These are phyloP conservation scores for Penicillium taxi DNA, from an alignment of 495 filamentous ascomycete genomes.

Conservation along the genomic window DNA sequence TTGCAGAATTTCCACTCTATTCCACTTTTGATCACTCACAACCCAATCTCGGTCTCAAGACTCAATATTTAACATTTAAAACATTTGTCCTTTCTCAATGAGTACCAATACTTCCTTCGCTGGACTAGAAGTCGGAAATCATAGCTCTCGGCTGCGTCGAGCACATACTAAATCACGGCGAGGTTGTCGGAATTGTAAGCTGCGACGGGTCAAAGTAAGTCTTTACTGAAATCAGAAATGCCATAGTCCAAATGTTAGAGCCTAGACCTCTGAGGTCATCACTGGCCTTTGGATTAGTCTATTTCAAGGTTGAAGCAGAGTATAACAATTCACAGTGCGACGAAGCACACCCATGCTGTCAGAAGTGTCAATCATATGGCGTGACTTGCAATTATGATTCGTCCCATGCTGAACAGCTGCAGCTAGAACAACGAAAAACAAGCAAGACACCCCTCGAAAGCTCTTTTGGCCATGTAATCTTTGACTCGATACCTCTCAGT, in stretches of 20 bases:
- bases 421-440: conserved; percentile 11
- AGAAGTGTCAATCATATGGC: conserved; percentile 27
- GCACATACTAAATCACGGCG: conserved; percentile 26
- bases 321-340: conserved; percentile 24
- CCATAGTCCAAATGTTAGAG: not conserved
- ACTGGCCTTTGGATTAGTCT: no score
- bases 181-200: conserved; percentile 38
- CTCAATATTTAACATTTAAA: no score
- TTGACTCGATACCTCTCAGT: conserved; percentile 2
- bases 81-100: no score
- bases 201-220: conserved; percentile 35
- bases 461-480: conserved; percentile 5
- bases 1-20: no score
- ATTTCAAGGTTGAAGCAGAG: no score
- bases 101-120: not conserved
- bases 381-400: conserved; percentile 31
- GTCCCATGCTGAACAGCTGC: conserved; percentile 17
- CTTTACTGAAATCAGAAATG: not conserved
- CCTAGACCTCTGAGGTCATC: no score
- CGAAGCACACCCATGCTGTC: conserved; percentile 28
- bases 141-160: conserved; percentile 10
- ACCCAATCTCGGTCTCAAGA: no score
- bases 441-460: conserved; percentile 4
- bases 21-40: no score
- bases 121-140: not conserved